These are phyloP conservation scores for Coemansia sp. DNA, from an alignment of 192 early-diverging fungal genomes.

Conservation along the genomic window DNA sequence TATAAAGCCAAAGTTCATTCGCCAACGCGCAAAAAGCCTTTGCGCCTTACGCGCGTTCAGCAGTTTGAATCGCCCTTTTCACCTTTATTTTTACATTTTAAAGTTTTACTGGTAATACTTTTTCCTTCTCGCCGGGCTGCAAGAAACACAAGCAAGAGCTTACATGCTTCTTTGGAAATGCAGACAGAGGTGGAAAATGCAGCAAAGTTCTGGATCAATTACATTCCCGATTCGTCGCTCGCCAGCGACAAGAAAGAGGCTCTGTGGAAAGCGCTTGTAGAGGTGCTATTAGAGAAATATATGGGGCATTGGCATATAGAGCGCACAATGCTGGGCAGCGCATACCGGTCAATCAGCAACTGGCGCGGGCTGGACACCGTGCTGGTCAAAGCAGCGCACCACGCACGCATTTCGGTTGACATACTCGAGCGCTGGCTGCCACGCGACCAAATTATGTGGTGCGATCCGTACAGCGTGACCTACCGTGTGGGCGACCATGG, in stretches of 20 bases:
- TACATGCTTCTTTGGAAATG: constrained; percentile 41
- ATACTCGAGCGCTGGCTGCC: constrained; percentile 60
- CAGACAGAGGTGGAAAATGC: constrained; percentile 51
- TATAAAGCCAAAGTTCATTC: neutral
- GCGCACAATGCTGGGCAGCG: constrained; percentile 66
- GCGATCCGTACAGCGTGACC: constrained; percentile 69
- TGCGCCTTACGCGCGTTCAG: neutral
- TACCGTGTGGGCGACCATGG: constrained; percentile 73
- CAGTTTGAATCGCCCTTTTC: neutral
- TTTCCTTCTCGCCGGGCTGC: neutral
- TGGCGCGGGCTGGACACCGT: constrained; percentile 66
- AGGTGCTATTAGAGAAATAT: constrained; percentile 60
- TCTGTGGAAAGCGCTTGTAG: constrained; percentile 41
- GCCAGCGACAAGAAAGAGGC: constrained; percentile 28
- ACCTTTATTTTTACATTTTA: neutral
- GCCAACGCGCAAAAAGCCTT: constrained; percentile 1
- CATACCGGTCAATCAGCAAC: constrained; percentile 73
- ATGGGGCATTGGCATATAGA: constrained; percentile 70
- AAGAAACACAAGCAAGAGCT: no score
- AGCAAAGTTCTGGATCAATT: constrained; percentile 48
- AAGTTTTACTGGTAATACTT: neutral
- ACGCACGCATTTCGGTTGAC: constrained; percentile 46
- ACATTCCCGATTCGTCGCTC: constrained; percentile 35
- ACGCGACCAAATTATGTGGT: constrained; percentile 70
- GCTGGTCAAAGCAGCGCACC: constrained; percentile 58